Conservation (phyloP, 148 eudicot species). For the Arbutus unedo region DNA sequence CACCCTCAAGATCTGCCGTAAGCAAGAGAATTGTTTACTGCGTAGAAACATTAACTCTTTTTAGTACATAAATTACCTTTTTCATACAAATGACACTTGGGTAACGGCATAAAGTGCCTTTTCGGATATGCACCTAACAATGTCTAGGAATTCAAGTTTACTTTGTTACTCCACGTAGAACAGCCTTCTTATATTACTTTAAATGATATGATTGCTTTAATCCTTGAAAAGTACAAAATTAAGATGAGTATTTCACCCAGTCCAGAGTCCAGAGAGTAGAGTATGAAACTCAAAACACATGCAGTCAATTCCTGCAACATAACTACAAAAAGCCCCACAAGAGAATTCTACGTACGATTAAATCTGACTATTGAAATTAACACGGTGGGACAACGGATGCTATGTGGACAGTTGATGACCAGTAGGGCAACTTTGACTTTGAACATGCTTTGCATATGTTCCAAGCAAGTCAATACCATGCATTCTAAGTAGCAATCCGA, state of each 20-base stretch:
- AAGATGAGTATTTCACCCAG: not conserved
- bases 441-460: not conserved
- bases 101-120: not conserved
- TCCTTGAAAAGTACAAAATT: not conserved
- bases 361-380: not conserved
- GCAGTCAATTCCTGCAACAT: not conserved
- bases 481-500: not conserved
- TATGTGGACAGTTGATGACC: no score
- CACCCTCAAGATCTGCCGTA: not conserved
- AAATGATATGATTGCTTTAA: not conserved
- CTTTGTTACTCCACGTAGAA: not conserved
- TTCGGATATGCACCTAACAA: not conserved
- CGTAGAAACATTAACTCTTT: not conserved
- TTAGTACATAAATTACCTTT: not conserved
- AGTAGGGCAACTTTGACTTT: no score
- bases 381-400: not conserved
- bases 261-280: not conserved
- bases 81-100: not conserved
- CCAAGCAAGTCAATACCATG: constrained; percentile 1
- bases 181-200: not conserved
- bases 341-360: not conserved
- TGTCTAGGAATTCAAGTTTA: not conserved
- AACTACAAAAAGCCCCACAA: not conserved
- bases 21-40: not conserved
- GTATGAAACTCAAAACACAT: no score